Base-by-base conservation (phyloP, 805 yeast genomes). In the Saturnispora silvae region DNA sequence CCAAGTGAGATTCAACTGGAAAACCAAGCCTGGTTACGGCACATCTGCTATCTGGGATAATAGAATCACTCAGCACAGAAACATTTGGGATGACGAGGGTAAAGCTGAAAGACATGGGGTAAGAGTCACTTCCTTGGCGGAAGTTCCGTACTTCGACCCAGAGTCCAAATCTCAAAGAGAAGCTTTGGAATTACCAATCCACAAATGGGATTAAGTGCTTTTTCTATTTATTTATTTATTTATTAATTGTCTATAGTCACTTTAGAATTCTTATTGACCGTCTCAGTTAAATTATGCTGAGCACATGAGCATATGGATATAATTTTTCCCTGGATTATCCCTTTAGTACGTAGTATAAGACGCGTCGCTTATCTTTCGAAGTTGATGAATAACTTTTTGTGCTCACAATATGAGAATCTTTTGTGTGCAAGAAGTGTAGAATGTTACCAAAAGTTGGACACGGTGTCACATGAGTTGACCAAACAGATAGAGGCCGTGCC, bases 101-200 rank as follows among this genome's bases (percentile, higher is more conserved):
- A 53, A 25, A 26, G 62, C 55, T 28, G 55, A 64, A 17, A 60
- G 74, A 56, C 77, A 71, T 44, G 77, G 72, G 31, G 65, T 70
- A 2, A 67, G 79, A 46, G 71, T 67, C 27, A 67, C 73, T 0
- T 54, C 76, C 1, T 63, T 72, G 40, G 78, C 74, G 16, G 77
- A 72, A 42, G 51, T 55, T 33, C 80, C 78, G 2, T 64, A 41
- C 55, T 73, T 64, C 50, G 75, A 70, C 48, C 62, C 65, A 16
- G 48, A 56, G 2, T 67, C 35, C 7, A 33, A 33, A n/a, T 33
- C 35, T 4, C 35, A 33, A 33, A 33, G 35, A 33, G 35, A 33
- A 15, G 19, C 35, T 17, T 23, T 33, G n/a, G 28, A 20, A 10
- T 22, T 33, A n/a, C 35, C 35, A 23, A 33, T 33, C 14, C 35